Base-by-base conservation (phyloP, 352 stramenopile genomes). In the Peronosclerospora sorghi region DNA sequence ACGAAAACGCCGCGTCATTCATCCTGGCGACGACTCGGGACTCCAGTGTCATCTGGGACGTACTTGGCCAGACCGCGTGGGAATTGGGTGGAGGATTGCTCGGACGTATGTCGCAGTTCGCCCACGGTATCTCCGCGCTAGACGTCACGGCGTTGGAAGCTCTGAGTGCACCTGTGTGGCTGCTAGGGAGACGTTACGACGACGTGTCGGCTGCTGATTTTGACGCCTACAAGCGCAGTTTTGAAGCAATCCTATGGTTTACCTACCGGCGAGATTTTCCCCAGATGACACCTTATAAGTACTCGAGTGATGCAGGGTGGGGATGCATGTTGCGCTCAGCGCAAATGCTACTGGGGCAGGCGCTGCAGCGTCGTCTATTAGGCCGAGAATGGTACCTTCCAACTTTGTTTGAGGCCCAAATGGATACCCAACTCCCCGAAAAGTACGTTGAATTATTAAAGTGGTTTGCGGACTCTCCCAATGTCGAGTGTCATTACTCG, bases 241-340 rank as follows among this genome's bases (percentile, higher is more conserved):
- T 90, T 32, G 73, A 87, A 24, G 65, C 70, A 1, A 70, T 86
- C 12, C 41, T 93, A 5, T 95, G 87, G 82, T 85, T 95, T 51
- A 95, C 86, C 7, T 96, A 96, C 62, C 70, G 87, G 8, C 62
- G 81, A 38, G 78, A 91, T 42, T 96, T 95, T 49, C 69, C 73
- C 5, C 59, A 65, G 17, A 89, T 96, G 73, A 64, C 66, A 54
- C 83, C 82, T 12, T 96, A 96, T 49, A 69, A 85, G 9, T 77
- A 70, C 57, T 96, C 74, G 10, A 92, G 73, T 18, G 91, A 98
- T 66, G 88, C 88, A 0, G 94, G 94, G 15, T 98, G 91, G 91
- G 94, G 94, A 18, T 98, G 94, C 56, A 98, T 98, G 94, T 60
- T 97, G 32, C 83, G 94, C 18, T 92, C 82, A 21, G 91, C 89